Percentiles rank a stretch among this genome's conserved stretches.
Conservation (phyloP, 805 yeast genomes). For the Starmerella asiatica region DNA sequence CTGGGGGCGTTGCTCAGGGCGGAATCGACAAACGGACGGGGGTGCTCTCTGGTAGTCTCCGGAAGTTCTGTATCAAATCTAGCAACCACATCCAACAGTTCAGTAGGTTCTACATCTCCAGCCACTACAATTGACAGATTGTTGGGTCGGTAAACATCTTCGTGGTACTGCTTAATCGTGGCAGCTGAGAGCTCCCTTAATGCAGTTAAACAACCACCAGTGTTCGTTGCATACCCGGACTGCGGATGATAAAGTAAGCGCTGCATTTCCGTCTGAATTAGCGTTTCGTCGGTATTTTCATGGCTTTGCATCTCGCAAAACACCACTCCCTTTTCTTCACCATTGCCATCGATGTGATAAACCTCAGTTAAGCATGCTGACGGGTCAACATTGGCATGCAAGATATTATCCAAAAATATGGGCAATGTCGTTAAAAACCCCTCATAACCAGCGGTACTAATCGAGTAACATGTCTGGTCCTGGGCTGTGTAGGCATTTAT, state of each 20-base stretch:
- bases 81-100: constrained; percentile 46
- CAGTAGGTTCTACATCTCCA: constrained; percentile 73
- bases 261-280: constrained; percentile 30
- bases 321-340: constrained; percentile 90
- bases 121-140: constrained; percentile 70
- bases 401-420: constrained; percentile 74
- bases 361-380: constrained; percentile 90
- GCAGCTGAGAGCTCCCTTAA: constrained; percentile 60
- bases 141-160: constrained; percentile 59
- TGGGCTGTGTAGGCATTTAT: constrained; percentile 97
- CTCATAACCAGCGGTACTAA: constrained; percentile 90
- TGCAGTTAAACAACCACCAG: constrained; percentile 78
- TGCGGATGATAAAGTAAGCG: constrained; percentile 31
- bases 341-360: constrained; percentile 82
- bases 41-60: constrained; percentile 24
- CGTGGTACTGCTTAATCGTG: constrained; percentile 65
- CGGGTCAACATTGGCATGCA: constrained; percentile 75
- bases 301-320: constrained; percentile 95
- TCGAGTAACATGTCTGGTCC: constrained; percentile 87
- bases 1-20: constrained; percentile 28
- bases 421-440: constrained; percentile 79
- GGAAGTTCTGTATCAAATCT: constrained; percentile 39
- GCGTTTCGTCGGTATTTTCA: constrained; percentile 59
- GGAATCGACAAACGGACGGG: constrained; percentile 70
- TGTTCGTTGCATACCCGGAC: constrained; percentile 83